These are phyloP conservation scores for Persicaria tinctoria DNA, from an alignment of 148 eudicot species.

Conservation along the genomic window DNA sequence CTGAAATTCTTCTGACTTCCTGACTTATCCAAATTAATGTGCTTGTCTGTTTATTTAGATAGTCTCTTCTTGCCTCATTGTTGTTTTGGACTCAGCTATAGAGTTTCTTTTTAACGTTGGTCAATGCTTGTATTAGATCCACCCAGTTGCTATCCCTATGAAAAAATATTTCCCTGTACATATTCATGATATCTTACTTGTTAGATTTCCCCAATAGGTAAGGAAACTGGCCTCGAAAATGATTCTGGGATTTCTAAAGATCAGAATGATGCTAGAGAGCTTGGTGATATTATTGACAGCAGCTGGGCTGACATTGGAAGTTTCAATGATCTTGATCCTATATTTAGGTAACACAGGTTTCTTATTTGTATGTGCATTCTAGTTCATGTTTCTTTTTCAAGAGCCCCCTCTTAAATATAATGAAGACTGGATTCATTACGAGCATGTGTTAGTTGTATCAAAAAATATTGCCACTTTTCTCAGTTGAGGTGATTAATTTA, in stretches of 20 bases:
- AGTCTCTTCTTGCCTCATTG: neutral
- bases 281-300: conserved; percentile 59
- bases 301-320: conserved; percentile 81
- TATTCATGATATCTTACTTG: neutral
- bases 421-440: neutral
- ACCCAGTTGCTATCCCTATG: conserved; percentile 23
- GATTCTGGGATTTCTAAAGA: conserved; percentile 31
- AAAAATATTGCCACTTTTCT: neutral
- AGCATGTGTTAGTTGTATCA: neutral
- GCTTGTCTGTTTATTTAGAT: neutral
- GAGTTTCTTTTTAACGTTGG: neutral
- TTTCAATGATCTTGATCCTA: conserved; percentile 80
- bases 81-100: neutral
- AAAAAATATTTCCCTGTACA: neutral
- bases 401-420: neutral
- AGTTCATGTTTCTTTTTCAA: neutral
- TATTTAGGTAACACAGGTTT: conserved; percentile 54
- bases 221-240: conserved; percentile 24
- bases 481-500: neutral
- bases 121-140: conserved; percentile 15
- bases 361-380: conserved; percentile 1
- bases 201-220: conserved; percentile 29
- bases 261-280: conserved; percentile 43
- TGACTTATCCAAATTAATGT: neutral
- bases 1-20: conserved; percentile 3